A percentile compares a stretch with the other conserved stretches of the same genome.
These are phyloP conservation scores for Phytopythium mirpurense DNA, from an alignment of 352 stramenopile genomes.

Conservation along the genomic window DNA sequence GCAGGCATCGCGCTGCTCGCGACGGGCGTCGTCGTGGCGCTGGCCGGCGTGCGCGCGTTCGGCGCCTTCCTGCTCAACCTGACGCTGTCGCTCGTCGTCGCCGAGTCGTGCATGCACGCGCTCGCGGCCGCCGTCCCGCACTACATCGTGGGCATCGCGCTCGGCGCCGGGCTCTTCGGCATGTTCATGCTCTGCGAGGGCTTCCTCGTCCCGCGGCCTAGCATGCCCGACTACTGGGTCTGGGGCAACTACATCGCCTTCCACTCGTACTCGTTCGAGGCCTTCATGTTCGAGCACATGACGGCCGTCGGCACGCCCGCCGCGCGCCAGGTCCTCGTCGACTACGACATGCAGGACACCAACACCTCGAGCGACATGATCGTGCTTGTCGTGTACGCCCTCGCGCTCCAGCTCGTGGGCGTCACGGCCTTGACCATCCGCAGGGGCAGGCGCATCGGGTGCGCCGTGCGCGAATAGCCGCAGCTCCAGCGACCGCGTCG, in stretches of 20 bases:
- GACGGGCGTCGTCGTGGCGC: constrained; percentile 43
- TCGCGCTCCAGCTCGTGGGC: constrained; percentile 49
- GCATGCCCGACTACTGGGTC: constrained; percentile 70
- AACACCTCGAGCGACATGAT: constrained; percentile 47
- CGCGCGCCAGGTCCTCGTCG: constrained; percentile 21
- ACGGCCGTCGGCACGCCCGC: constrained; percentile 12
- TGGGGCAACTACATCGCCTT: constrained; percentile 87
- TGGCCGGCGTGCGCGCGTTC: constrained; percentile 53
- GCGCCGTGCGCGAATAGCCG: neutral
- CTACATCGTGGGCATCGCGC: constrained; percentile 85
- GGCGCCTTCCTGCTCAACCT: constrained; percentile 64
- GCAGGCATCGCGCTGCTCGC: constrained; percentile 50
- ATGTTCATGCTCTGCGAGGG: constrained; percentile 88
- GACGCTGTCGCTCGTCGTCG: constrained; percentile 66
- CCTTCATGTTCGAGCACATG: constrained; percentile 85
- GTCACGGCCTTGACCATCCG: constrained; percentile 26
- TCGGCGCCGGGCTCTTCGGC: constrained; percentile 74
- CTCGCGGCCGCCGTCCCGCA: constrained; percentile 75
- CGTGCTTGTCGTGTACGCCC: constrained; percentile 41
- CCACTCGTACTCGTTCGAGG: constrained; percentile 84
- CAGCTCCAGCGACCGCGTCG: too few species aligned
- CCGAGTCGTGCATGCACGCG: constrained; percentile 80
- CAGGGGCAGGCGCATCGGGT: neutral
- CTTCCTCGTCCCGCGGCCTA: constrained; percentile 68
- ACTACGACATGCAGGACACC: constrained; percentile 57